phyloP scores from a whole-genome alignment of 352 stramenopile species.

The Phytophthora megakarya region DNA sequence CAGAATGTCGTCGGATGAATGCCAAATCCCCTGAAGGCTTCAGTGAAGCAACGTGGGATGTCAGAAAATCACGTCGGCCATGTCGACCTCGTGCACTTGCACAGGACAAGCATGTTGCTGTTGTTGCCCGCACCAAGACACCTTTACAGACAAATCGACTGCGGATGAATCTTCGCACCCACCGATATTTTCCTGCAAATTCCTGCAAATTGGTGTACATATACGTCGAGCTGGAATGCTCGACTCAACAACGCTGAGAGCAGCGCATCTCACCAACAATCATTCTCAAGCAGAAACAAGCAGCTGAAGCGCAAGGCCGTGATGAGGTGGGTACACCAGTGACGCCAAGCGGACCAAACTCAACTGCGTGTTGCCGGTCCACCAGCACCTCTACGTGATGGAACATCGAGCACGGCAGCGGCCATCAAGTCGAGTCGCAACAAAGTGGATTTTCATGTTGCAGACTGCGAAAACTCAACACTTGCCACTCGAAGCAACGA shows the following conservation, averaged over 20 bases:
- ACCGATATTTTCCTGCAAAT: no score
- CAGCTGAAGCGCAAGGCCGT: conserved; percentile 17
- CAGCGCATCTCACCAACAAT: conserved; percentile 19
- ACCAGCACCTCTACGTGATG: conserved; percentile 8
- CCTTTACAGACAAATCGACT: conserved; percentile 19
- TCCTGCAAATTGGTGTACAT: no score
- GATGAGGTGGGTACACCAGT: conserved; percentile 16
- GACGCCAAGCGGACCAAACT: conserved; percentile 13
- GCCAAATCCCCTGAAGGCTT: conserved; percentile 5
- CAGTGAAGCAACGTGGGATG: conserved; percentile 3
- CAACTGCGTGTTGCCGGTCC: background rate
- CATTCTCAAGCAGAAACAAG: conserved; percentile 7
- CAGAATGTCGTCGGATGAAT: background rate
- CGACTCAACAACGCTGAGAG: conserved; percentile 2
- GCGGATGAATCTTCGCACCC: background rate
- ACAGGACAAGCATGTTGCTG: background rate
- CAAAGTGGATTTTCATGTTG: conserved; percentile 5
- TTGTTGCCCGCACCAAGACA: background rate
- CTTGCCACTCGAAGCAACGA: background rate
- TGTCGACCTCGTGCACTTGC: background rate
- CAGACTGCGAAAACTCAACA: no score
- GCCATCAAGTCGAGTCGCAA: no score
- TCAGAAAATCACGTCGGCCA: background rate
- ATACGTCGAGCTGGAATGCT: no score
- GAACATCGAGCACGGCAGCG: no score